These are phyloP conservation scores for Cercophora samala DNA, from an alignment of 495 filamentous ascomycete species.

Conservation along the genomic window DNA sequence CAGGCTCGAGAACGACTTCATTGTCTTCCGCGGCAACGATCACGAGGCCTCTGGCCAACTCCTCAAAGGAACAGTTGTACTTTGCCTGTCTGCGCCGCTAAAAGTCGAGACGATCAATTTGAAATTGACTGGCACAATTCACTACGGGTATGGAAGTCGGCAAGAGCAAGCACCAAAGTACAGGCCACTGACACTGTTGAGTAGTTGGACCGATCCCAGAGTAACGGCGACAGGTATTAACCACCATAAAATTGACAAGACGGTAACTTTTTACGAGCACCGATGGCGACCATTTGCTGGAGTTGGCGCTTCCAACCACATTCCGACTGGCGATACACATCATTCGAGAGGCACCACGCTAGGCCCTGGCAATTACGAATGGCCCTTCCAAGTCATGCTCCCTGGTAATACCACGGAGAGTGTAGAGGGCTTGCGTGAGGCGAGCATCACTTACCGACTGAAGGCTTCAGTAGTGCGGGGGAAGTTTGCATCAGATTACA, in stretches of 20 bases:
- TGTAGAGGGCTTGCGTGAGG: constrained; percentile 78
- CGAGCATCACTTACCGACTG: constrained; percentile 80
- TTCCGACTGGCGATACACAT: constrained; percentile 20
- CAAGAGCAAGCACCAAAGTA: background rate
- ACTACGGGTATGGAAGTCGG: constrained; percentile 56
- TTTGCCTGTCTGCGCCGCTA: constrained; percentile 67
- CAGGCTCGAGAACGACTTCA: constrained; percentile 74
- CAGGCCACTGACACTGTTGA: constrained; percentile 3
- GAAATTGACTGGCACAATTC: constrained; percentile 65
- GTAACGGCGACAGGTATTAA: constrained; percentile 49
- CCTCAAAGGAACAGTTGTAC: constrained; percentile 68
- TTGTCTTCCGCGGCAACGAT: constrained; percentile 72
- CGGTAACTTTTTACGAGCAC: constrained; percentile 42
- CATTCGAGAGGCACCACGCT: constrained; percentile 55
- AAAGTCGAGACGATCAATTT: constrained; percentile 70
- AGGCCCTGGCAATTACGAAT: constrained; percentile 81
- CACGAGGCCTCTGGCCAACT: constrained; percentile 73
- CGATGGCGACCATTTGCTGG: constrained; percentile 50
- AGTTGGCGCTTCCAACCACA: constrained; percentile 21
- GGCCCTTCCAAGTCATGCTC: constrained; percentile 76
- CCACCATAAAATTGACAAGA: constrained; percentile 47
- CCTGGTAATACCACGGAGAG: constrained; percentile 78
- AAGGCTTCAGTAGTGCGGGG: constrained; percentile 81
- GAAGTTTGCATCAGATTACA: constrained; percentile 75
- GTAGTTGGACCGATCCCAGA: constrained; percentile 49